phyloP scores from a whole-genome alignment of 768 basidiomycete species.

The Lentinus tigrinus region DNA sequence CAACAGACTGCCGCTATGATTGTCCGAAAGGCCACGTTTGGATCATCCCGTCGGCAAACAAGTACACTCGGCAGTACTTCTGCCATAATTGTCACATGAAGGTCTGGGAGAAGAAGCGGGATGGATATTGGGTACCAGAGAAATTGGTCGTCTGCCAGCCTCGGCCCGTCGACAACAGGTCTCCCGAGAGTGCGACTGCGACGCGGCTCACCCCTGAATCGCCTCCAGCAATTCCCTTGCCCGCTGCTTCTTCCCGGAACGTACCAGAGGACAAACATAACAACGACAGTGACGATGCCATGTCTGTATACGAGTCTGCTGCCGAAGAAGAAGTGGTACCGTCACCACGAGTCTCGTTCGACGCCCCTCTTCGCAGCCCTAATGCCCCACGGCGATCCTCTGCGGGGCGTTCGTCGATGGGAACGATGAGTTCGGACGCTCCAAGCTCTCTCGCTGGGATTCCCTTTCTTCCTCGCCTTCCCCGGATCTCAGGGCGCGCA shows the following conservation, averaged over 20 bases:
- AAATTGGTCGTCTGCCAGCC: background rate
- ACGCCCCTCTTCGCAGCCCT: background rate
- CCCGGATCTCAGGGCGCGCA: background rate
- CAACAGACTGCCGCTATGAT: background rate
- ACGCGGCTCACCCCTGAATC: background rate
- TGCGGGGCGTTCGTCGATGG: slow-evolving; percentile 2
- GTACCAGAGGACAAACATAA: too few relatives aligned
- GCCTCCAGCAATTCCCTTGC: background rate
- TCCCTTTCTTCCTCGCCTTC: background rate
- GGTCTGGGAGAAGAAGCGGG: slow-evolving; percentile 11
- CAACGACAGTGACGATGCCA: background rate
- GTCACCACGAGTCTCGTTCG: background rate
- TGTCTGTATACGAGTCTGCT: slow-evolving; percentile 8
- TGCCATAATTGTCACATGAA: slow-evolving; percentile 1
- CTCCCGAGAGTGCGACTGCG: background rate
- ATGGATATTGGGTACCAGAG: slow-evolving; percentile 7
- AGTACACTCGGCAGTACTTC: slow-evolving; percentile 5
- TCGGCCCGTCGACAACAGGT: background rate
- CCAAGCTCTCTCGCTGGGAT: background rate
- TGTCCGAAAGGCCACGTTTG: slow-evolving; percentile 11
- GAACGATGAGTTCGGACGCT: background rate
- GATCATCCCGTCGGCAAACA: background rate
- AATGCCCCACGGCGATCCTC: background rate
- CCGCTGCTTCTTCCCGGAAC: background rate
- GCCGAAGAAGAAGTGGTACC: background rate